Conservation (phyloP, 2,329 filamentous ascomycete genomes). For the Alternaria dauci region DNA sequence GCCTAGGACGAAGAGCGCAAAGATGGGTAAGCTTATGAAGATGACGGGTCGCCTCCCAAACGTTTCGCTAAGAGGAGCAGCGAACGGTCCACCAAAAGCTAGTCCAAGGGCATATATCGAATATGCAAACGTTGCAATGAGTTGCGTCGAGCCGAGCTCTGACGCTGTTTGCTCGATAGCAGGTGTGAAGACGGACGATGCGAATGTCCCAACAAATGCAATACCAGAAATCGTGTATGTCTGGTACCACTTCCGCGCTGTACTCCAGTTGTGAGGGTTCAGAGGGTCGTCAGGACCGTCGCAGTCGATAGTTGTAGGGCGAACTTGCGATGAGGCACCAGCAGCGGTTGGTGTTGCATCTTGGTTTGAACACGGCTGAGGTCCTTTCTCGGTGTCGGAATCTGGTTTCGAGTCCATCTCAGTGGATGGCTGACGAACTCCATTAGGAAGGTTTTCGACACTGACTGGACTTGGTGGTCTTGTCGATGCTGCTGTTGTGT, state of each 20-base stretch:
- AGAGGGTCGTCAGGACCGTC: conserved; percentile 18
- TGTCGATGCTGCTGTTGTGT: conserved; percentile 15
- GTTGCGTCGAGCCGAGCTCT: conserved; percentile 29
- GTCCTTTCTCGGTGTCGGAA: not conserved
- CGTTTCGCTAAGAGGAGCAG: conserved; percentile 77
- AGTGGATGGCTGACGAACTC: not conserved
- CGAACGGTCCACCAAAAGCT: conserved; percentile 74
- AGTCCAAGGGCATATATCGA: conserved; percentile 54
- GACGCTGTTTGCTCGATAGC: conserved; percentile 15
- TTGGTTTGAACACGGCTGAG: not conserved
- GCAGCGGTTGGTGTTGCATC: not conserved
- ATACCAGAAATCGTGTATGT: conserved; percentile 21
- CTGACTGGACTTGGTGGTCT: conserved; percentile 13
- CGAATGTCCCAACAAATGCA: conserved; percentile 20
- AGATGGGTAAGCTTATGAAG: conserved; percentile 71
- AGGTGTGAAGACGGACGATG: conserved; percentile 21
- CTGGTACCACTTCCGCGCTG: conserved; percentile 21
- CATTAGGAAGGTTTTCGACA: conserved; percentile 2
- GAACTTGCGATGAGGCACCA: conserved; percentile 3
- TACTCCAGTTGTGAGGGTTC: conserved; percentile 25
- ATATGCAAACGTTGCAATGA: conserved; percentile 30
- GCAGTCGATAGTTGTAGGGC: conserved; percentile 18
- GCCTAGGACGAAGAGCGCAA: conserved; percentile 61
- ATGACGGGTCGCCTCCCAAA: conserved; percentile 74
- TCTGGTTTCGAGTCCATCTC: not conserved